Percentiles rank a stretch among this genome's conserved stretches.
phyloP scores from a whole-genome alignment of 352 stramenopile species.

The Phytophthora cryptogea region DNA sequence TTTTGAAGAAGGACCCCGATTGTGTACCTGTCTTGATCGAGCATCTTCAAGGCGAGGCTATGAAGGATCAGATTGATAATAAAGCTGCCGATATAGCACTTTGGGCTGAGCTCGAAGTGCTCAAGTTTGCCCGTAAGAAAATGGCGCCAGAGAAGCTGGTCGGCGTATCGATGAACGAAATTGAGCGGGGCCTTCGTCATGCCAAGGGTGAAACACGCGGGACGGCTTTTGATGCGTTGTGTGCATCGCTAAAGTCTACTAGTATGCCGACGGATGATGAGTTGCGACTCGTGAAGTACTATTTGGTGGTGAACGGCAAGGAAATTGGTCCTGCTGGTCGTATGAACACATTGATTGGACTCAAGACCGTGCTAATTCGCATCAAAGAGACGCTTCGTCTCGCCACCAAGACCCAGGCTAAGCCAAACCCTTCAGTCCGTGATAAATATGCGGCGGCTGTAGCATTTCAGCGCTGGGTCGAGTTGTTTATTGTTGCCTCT shows the following conservation, averaged over 20 bases:
- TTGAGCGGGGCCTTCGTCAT: slow-evolving; percentile 65
- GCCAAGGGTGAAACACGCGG: slow-evolving; percentile 55
- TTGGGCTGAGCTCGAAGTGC: slow-evolving; percentile 78
- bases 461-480: slow-evolving; percentile 69
- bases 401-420: slow-evolving; percentile 41
- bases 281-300: slow-evolving; percentile 62
- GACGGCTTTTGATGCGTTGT: slow-evolving; percentile 82
- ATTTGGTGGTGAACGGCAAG: slow-evolving; percentile 74
- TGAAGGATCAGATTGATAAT: slow-evolving; percentile 10
- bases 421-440: slow-evolving; percentile 3
- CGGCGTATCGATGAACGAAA: slow-evolving; percentile 52
- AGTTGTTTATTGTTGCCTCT: slow-evolving; percentile 65
- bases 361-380: slow-evolving; percentile 79
- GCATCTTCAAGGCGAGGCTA: slow-evolving; percentile 40
- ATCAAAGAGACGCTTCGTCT: slow-evolving; percentile 72
- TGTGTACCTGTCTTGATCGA: slow-evolving; percentile 60
- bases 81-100: slow-evolving; percentile 48
- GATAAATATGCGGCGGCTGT: slow-evolving; percentile 41
- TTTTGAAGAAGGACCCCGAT: slow-evolving; percentile 70
- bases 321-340: slow-evolving; percentile 66
- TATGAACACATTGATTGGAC: slow-evolving; percentile 74
- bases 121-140: slow-evolving; percentile 81
- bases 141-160: slow-evolving; percentile 63
- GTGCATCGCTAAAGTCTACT: slow-evolving; percentile 79
- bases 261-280: slow-evolving; percentile 65